Evolutionary conservation across 345 rosid genomes (phyloP).

Genomic region (Rhodamnia rubescens): DNA sequence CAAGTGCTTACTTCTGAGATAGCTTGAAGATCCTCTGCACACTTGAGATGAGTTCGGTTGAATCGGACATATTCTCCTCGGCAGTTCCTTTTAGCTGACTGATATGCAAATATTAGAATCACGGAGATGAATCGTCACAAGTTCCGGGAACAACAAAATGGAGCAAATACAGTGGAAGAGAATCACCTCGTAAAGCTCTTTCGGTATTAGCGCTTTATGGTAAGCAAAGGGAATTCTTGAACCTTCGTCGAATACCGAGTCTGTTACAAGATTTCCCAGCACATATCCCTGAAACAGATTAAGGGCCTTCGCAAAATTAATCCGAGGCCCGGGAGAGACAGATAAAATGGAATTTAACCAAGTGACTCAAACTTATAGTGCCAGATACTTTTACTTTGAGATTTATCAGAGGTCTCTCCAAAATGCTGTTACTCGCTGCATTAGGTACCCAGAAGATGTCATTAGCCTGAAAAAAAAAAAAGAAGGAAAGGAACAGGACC

Average conservation of each 20-base stretch:
- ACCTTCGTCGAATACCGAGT: slow-evolving; percentile 4
- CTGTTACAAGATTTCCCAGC: slow-evolving; percentile 25
- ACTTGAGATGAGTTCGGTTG: not conserved
- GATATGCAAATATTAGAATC: not conserved
- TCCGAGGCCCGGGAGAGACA: not conserved
- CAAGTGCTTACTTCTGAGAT: slow-evolving; percentile 6
- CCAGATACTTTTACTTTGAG: slow-evolving; percentile 15
- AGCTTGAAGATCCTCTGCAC: slow-evolving; percentile 17
- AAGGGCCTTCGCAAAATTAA: not conserved
- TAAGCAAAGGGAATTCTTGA: slow-evolving; percentile 14
- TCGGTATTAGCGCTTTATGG: slow-evolving; percentile 11
- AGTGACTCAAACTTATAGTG: not conserved
- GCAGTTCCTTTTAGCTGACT: slow-evolving; percentile 18
- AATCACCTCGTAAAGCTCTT: slow-evolving; percentile 13
- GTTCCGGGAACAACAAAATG: not conserved
- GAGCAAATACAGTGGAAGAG: not conserved
- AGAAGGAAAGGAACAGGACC: not conserved
- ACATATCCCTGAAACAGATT: slow-evolving; percentile 13
- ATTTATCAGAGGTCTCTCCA: slow-evolving; percentile 13
- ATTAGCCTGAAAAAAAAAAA: not conserved
- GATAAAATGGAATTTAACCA: not conserved
- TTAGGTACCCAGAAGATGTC: not conserved
- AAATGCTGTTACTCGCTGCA: slow-evolving; percentile 3
- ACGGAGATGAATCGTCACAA: not conserved
- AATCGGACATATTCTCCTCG: slow-evolving; percentile 8